Evolutionary conservation across 768 basidiomycete genomes (phyloP), one percentile per base, ranked within the genome.

Genomic region (Leccinum disarticulatum): DNA sequence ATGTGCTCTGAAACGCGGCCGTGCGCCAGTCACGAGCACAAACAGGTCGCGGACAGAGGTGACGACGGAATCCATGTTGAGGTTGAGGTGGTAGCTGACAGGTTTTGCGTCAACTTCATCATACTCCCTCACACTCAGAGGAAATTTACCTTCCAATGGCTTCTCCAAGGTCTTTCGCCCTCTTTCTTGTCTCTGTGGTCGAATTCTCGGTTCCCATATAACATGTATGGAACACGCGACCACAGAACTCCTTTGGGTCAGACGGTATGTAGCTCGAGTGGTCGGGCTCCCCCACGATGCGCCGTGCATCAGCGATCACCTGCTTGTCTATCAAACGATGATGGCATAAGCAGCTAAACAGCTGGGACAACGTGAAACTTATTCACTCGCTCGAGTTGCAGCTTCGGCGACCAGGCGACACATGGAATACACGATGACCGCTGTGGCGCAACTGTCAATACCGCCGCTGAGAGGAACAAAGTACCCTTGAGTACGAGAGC

Each of bases 201-300:
- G 96, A 98, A 72, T 98, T 95, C 73, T 95, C 92, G 0, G 97
- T 99, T 6, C 96, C 96, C 97, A 99, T 98, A 75, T 96, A 99
- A 74, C 94, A 97, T 0, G 95, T 96, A 73, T 98, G 95, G 79
- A 99, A 96, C 56, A 98, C 87, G 27, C 93, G 81, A 55, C 79
- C 80, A 28, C 86, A 85, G 66, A 98, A 94, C 70, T 98, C 97
- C 50, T 81, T 84, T 0, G 95, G 86, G 72, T 99, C 95, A 0
- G 84, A 81, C 1, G 97, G 96, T 28, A 93, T 67, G 70, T 98
- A 98, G 2, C 76, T 76, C 2, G 95, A 96, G 59, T 83, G 86
- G 56, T 87, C 87, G 0, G 88, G 80, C 70, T 96, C 93, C 4
- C 95, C 93, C 0, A 81, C 84, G 58, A 99, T 95, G 48, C 95